phyloP scores from a whole-genome alignment of 257 asterid genomes.

The Fraxinus excelsior region DNA sequence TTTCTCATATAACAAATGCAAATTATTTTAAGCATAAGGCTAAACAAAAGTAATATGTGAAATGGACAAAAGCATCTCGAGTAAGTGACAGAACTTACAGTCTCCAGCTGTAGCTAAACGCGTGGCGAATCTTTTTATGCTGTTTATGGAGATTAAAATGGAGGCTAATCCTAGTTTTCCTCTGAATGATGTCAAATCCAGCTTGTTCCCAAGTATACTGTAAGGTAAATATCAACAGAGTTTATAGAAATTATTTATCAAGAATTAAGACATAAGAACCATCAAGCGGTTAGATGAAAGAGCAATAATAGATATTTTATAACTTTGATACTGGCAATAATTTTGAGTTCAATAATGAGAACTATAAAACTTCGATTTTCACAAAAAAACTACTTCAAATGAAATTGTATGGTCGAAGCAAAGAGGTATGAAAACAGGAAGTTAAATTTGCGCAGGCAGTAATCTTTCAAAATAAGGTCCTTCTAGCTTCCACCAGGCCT shows the following conservation, averaged over 20 bases:
- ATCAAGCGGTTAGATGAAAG: not conserved
- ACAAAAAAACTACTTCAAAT: not conserved
- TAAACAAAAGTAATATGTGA: not conserved
- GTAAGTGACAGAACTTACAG: conserved; percentile 58
- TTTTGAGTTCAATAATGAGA: not conserved
- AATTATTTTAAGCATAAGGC: conserved; percentile 2
- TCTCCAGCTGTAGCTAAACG: conserved; percentile 99
- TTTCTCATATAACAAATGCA: not conserved
- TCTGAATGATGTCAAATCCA: conserved; percentile 76
- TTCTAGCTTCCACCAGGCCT: too few species aligned
- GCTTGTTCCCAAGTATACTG: conserved; percentile 98
- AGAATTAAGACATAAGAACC: not conserved
- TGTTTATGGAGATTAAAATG: conserved; percentile 83
- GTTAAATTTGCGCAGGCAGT: too few species aligned
- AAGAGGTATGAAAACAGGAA: too few species aligned
- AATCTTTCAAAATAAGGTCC: too few species aligned
- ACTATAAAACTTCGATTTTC: not conserved
- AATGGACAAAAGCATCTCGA: not conserved
- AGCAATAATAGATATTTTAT: not conserved
- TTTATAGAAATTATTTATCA: not conserved
- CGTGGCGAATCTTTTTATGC: conserved; percentile 74
- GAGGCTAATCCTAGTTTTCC: conserved; percentile 97
- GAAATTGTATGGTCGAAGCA: too few species aligned
- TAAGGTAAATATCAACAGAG: conserved; percentile 11
- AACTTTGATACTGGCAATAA: not conserved